These are phyloP conservation scores for Fimicolochytrium jonesii DNA, from an alignment of 192 early-diverging fungal species.

Conservation along the genomic window DNA sequence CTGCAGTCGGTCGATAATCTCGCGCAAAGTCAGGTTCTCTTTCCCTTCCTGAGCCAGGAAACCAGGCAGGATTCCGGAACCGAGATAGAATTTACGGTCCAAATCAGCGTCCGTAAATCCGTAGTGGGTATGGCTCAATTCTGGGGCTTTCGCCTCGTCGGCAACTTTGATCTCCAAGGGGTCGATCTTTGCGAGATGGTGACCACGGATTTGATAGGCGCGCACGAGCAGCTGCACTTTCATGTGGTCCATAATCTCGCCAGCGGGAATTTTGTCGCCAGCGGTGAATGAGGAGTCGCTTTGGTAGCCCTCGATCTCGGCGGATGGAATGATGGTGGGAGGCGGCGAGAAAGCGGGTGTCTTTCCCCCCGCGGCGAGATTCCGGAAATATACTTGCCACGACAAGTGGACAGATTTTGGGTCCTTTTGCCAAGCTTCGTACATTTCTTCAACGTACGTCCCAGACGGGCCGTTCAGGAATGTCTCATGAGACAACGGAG, in stretches of 20 bases:
- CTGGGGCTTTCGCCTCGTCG: slow-evolving; percentile 62
- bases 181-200: slow-evolving; percentile 93
- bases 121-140: slow-evolving; percentile 83
- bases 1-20: slow-evolving; percentile 81
- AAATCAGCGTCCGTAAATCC: slow-evolving; percentile 92
- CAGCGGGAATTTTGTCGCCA: slow-evolving; percentile 51
- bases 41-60: slow-evolving; percentile 61
- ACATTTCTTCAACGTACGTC: slow-evolving; percentile 94
- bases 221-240: slow-evolving; percentile 96
- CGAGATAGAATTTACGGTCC: slow-evolving; percentile 83
- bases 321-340: slow-evolving; percentile 69
- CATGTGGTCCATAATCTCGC: slow-evolving; percentile 90
- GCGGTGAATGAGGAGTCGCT: slow-evolving; percentile 31
- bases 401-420: slow-evolving; percentile 88
- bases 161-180: slow-evolving; percentile 80
- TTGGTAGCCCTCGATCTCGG: slow-evolving; percentile 15
- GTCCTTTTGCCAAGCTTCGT: slow-evolving; percentile 85
- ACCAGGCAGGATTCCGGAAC: slow-evolving; percentile 91
- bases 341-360: slow-evolving; percentile 73
- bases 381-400: slow-evolving; percentile 95
- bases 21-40: slow-evolving; percentile 77
- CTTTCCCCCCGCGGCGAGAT: slow-evolving; percentile 29
- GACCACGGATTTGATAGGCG: slow-evolving; percentile 92
- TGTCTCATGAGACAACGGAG: slow-evolving; percentile 14
- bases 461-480: slow-evolving; percentile 86